Evolutionary conservation across 2,329 filamentous ascomycete genomes (phyloP).

Genomic region (Alternaria brassicae): DNA sequence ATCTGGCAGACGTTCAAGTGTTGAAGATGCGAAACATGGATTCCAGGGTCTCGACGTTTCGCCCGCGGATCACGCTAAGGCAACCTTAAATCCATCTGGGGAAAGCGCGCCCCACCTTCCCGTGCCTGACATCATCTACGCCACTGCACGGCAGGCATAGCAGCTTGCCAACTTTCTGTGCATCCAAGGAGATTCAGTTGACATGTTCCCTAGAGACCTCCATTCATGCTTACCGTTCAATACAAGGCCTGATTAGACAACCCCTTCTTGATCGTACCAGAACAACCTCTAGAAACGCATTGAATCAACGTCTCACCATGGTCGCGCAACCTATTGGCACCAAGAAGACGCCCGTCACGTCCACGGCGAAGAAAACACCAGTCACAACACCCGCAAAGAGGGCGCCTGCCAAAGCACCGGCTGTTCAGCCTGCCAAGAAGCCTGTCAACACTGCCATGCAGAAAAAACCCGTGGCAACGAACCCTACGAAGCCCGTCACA

Average conservation of each 20-base stretch:
- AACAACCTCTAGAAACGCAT: neutral
- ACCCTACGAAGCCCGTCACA: conserved; percentile 7
- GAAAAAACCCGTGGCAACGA: conserved; percentile 22
- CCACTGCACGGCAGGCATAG: conserved; percentile 19
- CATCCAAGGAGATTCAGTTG: conserved; percentile 1
- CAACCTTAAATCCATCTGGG: conserved; percentile 30
- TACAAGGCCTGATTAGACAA: neutral
- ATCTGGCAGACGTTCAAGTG: conserved; percentile 16
- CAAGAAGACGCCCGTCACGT: conserved; percentile 30
- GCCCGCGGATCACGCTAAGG: conserved; percentile 28
- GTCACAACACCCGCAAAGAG: conserved; percentile 11
- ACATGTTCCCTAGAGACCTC: conserved; percentile 4
- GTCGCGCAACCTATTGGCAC: conserved; percentile 38
- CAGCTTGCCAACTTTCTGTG: conserved; percentile 24
- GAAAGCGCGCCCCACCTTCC: conserved; percentile 23
- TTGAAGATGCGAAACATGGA: conserved; percentile 28
- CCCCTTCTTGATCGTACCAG: neutral
- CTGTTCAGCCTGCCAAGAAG: conserved; percentile 26
- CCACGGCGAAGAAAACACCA: conserved; percentile 26
- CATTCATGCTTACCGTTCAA: neutral
- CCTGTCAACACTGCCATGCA: conserved; percentile 25
- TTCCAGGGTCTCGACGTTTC: conserved; percentile 33
- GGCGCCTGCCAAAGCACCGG: conserved; percentile 5
- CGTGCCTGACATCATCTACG: conserved; percentile 38
- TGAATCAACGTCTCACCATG: conserved; percentile 19